Conservation (phyloP, 2,329 filamentous ascomycete species). For the Fusarium veterinarium region DNA sequence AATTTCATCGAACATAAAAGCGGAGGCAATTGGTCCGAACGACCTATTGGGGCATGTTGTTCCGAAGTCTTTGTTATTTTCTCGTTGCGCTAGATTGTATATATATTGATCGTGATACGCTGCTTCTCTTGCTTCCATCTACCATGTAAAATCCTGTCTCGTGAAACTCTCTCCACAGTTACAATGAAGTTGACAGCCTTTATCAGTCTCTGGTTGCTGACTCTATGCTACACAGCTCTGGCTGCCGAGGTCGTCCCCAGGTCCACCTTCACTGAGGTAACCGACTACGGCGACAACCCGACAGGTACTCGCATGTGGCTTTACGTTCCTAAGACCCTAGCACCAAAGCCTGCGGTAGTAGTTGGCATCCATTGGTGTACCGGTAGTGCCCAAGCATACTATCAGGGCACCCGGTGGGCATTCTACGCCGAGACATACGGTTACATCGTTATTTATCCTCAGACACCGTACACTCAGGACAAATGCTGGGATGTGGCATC, state of each 20-base stretch:
- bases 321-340: slow-evolving; percentile 51
- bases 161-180: background rate
- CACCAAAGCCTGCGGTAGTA: slow-evolving; percentile 60
- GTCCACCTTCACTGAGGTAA: slow-evolving; percentile 35
- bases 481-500: slow-evolving; percentile 71
- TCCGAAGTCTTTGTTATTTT: too few species aligned
- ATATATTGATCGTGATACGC: too few species aligned
- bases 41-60: too few species aligned
- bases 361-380: slow-evolving; percentile 69
- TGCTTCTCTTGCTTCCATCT: too few species aligned
- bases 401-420: slow-evolving; percentile 62
- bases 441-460: slow-evolving; percentile 65
- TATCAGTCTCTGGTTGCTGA: slow-evolving; percentile 19
- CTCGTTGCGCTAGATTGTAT: too few species aligned
- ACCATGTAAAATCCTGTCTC: too few species aligned
- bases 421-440: slow-evolving; percentile 64
- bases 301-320: slow-evolving; percentile 44
- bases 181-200: slow-evolving; percentile 12
- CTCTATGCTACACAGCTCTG: slow-evolving; percentile 1
- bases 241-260: slow-evolving; percentile 33
- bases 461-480: slow-evolving; percentile 49
- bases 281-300: slow-evolving; percentile 32
- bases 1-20: too few species aligned
- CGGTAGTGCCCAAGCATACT: slow-evolving; percentile 64
- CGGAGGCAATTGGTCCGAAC: too few species aligned